phyloP scores from a whole-genome alignment of 2,329 filamentous ascomycete genomes.

The Tolypocladium ovalisporum region DNA sequence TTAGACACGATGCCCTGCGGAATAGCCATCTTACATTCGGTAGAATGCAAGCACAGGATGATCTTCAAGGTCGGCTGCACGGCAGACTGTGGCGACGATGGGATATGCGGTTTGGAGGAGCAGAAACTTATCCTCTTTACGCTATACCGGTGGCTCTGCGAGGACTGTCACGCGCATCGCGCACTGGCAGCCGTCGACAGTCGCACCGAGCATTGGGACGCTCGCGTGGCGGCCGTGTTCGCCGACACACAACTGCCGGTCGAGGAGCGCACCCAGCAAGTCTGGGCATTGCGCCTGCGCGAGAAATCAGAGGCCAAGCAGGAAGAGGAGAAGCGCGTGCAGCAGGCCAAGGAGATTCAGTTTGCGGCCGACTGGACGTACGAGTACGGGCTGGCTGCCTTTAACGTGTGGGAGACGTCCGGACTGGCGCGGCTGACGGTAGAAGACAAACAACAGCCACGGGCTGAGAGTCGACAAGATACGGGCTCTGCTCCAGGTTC shows the following conservation, averaged over 20 bases:
- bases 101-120: slow-evolving; percentile 8
- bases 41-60: slow-evolving; percentile 13
- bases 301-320: slow-evolving; percentile 4
- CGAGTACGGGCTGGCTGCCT: slow-evolving; percentile 13
- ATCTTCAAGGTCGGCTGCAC: slow-evolving; percentile 18
- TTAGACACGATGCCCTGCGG: slow-evolving; percentile 16
- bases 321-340: slow-evolving; percentile 2
- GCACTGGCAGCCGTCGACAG: slow-evolving; percentile 3
- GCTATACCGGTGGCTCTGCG: slow-evolving; percentile 16
- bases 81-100: slow-evolving; percentile 7
- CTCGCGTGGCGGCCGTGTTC: neutral
- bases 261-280: neutral
- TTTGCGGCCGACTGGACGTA: slow-evolving; percentile 15
- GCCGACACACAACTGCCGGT: neutral
- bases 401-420: slow-evolving; percentile 6
- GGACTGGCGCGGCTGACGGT: neutral
- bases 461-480: neutral
- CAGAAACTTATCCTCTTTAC: slow-evolving; percentile 11
- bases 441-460: neutral
- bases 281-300: neutral
- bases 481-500: neutral
- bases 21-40: slow-evolving; percentile 13
- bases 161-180: slow-evolving; percentile 11
- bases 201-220: slow-evolving; percentile 5
- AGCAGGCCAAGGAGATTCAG: slow-evolving; percentile 13